These are phyloP conservation scores for Glycine soja DNA, from an alignment of 306 rosid genomes.

Conservation along the genomic window DNA sequence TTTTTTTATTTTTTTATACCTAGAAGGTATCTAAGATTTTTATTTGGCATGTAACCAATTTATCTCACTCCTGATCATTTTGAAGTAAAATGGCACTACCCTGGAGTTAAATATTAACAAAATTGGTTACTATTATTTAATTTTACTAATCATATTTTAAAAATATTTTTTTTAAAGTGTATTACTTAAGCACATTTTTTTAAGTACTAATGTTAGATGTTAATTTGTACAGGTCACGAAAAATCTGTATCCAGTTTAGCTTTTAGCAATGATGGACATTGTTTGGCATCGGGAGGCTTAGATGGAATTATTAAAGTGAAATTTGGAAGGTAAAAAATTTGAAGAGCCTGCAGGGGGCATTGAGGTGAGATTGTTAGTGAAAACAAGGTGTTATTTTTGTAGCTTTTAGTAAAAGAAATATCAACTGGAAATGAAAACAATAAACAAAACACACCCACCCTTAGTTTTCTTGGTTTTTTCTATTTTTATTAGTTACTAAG, in stretches of 20 bases:
- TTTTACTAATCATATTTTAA: no score
- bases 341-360: conserved; percentile 87
- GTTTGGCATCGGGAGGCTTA: conserved; percentile 84
- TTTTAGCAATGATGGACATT: conserved; percentile 79
- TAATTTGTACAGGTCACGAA: conserved; percentile 72
- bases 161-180: no score
- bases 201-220: no score
- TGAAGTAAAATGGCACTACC: no score
- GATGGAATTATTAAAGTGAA: conserved; percentile 75
- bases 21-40: no score
- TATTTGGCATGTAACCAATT: no score
- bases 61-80: no score
- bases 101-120: no score
- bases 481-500: conserved; percentile 19
- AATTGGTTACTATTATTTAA: no score
- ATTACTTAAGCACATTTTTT: no score
- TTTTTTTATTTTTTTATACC: no score
- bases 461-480: conserved; percentile 1
- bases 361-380: conserved; percentile 52
- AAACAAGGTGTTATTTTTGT: neutral
- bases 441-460: neutral
- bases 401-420: neutral
- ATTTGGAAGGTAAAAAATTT: conserved; percentile 55
- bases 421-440: neutral
- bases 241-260: conserved; percentile 81